Percentiles rank a stretch among this genome's conserved stretches.
These are phyloP conservation scores for Fusarium sterilihyphosum DNA, from an alignment of 2,329 filamentous ascomycete species.

Conservation along the genomic window DNA sequence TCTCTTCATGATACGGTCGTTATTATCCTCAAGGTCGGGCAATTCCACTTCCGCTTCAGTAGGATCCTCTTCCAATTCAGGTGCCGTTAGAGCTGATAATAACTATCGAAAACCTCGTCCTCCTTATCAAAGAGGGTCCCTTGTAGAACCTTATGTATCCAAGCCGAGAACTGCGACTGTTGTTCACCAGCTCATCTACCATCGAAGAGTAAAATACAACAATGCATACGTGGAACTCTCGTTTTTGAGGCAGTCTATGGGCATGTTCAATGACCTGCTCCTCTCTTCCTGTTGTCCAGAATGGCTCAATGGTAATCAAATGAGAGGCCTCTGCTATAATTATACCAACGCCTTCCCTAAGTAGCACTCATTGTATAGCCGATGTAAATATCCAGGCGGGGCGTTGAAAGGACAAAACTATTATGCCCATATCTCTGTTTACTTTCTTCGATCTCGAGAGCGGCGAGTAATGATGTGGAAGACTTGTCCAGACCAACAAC, in stretches of 20 bases:
- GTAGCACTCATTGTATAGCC: neutral
- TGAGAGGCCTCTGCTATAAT: neutral
- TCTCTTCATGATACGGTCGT: neutral
- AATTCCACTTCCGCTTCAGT: neutral
- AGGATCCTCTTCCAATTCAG: too few species aligned
- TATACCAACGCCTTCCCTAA: neutral
- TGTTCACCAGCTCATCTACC: neutral
- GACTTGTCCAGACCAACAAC: neutral
- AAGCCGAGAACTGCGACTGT: neutral
- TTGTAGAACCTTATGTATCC: neutral
- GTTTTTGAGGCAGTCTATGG: neutral
- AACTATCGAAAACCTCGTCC: neutral
- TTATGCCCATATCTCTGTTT: neutral
- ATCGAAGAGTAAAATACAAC: neutral
- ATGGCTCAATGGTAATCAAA: neutral
- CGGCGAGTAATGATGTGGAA: neutral
- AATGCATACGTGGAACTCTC: neutral
- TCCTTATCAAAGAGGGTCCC: neutral
- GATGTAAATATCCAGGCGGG: neutral
- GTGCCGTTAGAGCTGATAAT: neutral
- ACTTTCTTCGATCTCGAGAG: neutral
- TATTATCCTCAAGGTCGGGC: neutral
- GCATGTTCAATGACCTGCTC: neutral
- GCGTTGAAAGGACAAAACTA: neutral
- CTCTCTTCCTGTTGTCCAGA: neutral